A percentile compares a stretch with the other conserved stretches of the same genome.
These are phyloP conservation scores for Penicillium sp. DNA, from an alignment of 2,329 filamentous ascomycete genomes.

Conservation along the genomic window DNA sequence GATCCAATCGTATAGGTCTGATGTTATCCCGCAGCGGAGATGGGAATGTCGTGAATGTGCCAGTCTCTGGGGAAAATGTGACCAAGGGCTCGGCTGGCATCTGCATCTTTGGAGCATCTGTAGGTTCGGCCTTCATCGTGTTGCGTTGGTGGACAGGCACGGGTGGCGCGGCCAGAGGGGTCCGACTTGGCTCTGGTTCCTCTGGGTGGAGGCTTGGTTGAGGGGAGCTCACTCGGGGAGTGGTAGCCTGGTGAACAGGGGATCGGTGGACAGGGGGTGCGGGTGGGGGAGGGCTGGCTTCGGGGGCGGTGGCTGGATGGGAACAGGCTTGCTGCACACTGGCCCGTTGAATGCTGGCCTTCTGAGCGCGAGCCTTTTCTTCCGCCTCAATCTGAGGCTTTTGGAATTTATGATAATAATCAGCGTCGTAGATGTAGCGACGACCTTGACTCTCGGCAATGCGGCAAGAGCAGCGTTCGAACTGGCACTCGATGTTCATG, in stretches of 20 bases:
- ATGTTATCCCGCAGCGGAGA: conserved; percentile 36
- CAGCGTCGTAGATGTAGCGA: conserved; percentile 42
- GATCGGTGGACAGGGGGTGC: conserved; percentile 1
- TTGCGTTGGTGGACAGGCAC: conserved; percentile 7
- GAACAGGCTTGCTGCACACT: background rate
- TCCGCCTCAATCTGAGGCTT: conserved; percentile 20
- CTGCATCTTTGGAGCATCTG: conserved; percentile 21
- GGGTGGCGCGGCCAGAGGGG: conserved; percentile 20
- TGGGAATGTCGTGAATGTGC: conserved; percentile 44
- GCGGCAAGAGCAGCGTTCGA: conserved; percentile 49
- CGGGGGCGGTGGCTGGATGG: background rate
- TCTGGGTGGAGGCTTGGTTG: background rate
- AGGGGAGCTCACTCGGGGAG: background rate
- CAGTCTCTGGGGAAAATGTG: conserved; percentile 44
- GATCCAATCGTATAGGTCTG: conserved; percentile 23
- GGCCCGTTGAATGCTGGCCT: conserved; percentile 4
- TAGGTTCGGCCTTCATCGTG: conserved; percentile 19
- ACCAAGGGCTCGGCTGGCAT: conserved; percentile 38
- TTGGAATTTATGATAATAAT: conserved; percentile 29
- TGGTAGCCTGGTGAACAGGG: background rate
- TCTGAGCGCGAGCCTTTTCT: conserved; percentile 6
- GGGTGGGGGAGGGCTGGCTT: conserved; percentile 6
- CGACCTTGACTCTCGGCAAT: conserved; percentile 44
- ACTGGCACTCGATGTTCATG: conserved; percentile 51
- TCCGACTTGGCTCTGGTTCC: conserved; percentile 18